Evolutionary conservation across 768 basidiomycete species (phyloP).

Genomic region (Boletus tomentosulus): DNA sequence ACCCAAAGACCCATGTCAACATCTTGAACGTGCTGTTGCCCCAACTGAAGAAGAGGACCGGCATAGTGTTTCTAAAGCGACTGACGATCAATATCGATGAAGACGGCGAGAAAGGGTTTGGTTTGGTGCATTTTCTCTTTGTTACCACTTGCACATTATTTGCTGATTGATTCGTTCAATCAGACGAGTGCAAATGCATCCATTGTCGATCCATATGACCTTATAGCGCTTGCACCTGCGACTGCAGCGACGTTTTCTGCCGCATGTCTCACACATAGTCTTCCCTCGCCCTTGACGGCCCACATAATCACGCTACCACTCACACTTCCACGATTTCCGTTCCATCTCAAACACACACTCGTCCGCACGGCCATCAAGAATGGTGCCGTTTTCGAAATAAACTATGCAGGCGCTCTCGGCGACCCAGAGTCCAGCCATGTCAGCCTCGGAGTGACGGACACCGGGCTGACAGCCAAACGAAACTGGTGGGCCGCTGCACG

Average conservation of each 20-base stretch:
- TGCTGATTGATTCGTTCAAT: neutral
- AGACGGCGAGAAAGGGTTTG: constrained; percentile 83
- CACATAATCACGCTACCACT: constrained; percentile 81
- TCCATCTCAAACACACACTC: constrained; percentile 78
- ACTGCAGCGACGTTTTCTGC: constrained; percentile 68
- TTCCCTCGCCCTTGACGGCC: constrained; percentile 70
- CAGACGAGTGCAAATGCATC: constrained; percentile 71
- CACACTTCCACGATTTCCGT: constrained; percentile 72
- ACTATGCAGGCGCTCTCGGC: constrained; percentile 69
- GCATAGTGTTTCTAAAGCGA: constrained; percentile 66
- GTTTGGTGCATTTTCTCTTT: constrained; percentile 49
- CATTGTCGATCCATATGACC: constrained; percentile 64
- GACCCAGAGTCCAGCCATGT: constrained; percentile 47
- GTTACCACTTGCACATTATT: neutral
- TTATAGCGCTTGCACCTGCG: constrained; percentile 73
- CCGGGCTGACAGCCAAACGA: constrained; percentile 53
- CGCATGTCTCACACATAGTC: constrained; percentile 76
- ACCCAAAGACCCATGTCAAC: constrained; percentile 67
- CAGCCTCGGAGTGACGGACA: constrained; percentile 48
- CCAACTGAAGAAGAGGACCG: constrained; percentile 54
- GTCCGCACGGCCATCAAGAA: constrained; percentile 78
- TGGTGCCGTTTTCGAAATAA: constrained; percentile 79
- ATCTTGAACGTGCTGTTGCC: constrained; percentile 53
- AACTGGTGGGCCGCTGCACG: constrained; percentile 83
- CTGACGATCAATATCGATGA: constrained; percentile 79